Percentiles rank a stretch among this genome's conserved stretches.
phyloP scores from a whole-genome alignment of 2,329 filamentous ascomycete species.

The Aspergillus sp. region DNA sequence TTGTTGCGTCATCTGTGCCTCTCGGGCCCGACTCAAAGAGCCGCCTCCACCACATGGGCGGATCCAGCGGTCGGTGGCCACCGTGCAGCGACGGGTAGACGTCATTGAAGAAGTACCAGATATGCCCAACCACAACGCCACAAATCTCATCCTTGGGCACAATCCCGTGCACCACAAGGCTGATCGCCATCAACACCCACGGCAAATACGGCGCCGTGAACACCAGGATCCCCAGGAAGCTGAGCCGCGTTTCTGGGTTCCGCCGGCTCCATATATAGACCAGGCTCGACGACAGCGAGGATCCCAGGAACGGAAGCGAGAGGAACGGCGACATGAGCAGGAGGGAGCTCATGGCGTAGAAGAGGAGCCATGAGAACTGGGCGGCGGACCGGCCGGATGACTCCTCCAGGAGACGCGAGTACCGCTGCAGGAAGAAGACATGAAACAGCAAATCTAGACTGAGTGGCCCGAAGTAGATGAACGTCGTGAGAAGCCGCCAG shows the following conservation, averaged over 20 bases:
- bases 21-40: conserved; percentile 52
- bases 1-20: conserved; percentile 17
- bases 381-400: conserved; percentile 84
- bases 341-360: conserved; percentile 73
- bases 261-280: conserved; percentile 97
- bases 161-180: conserved; percentile 76
- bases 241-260: conserved; percentile 84
- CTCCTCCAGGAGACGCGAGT: conserved; percentile 89
- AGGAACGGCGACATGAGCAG: conserved; percentile 76
- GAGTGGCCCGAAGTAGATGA: conserved; percentile 93
- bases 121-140: conserved; percentile 85
- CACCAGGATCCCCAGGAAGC: conserved; percentile 77
- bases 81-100: conserved; percentile 88
- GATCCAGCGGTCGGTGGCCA: conserved; percentile 75
- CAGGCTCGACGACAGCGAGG: conserved; percentile 80
- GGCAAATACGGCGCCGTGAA: conserved; percentile 93
- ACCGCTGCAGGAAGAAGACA: conserved; percentile 95
- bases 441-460: conserved; percentile 93
- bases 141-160: conserved; percentile 94
- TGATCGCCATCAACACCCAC: conserved; percentile 92
- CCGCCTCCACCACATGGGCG: conserved; percentile 80
- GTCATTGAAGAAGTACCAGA: conserved; percentile 97
- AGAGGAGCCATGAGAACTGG: conserved; percentile 87
- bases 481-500: conserved; percentile 92
- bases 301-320: conserved; percentile 88